phyloP scores from a whole-genome alignment of 1,284 basidiomycete genomes.

The Malassezia nana region DNA sequence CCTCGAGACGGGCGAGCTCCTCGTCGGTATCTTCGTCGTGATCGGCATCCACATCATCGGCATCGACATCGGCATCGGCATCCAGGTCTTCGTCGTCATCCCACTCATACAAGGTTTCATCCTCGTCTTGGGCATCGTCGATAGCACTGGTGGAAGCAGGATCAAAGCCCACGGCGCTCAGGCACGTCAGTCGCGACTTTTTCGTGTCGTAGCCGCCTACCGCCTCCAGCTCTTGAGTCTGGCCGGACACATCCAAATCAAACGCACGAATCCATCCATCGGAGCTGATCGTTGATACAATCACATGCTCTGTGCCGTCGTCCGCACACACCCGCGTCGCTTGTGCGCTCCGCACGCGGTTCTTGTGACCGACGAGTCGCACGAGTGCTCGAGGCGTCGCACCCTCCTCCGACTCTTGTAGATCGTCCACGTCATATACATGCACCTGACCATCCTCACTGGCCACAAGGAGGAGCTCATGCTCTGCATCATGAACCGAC shows the following conservation, averaged over 20 bases:
- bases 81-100: conserved; percentile 12
- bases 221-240: conserved; percentile 19
- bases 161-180: conserved; percentile 34
- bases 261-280: conserved; percentile 44
- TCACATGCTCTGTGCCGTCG: conserved; percentile 2
- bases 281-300: conserved; percentile 40
- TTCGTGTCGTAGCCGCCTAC: conserved; percentile 34
- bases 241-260: conserved; percentile 18
- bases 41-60: conserved; percentile 11
- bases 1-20: conserved; percentile 19
- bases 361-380: conserved; percentile 36
- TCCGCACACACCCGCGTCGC: not conserved
- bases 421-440: conserved; percentile 29
- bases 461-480: conserved; percentile 32
- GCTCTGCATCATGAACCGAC: conserved; percentile 6
- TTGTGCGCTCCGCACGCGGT: conserved; percentile 23
- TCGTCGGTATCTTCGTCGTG: conserved; percentile 14
- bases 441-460: conserved; percentile 27
- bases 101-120: conserved; percentile 1
- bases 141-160: conserved; percentile 1
- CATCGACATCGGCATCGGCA: conserved; percentile 21
- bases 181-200: conserved; percentile 39
- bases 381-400: conserved; percentile 27
- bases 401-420: conserved; percentile 16
- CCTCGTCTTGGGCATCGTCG: conserved; percentile 9